Conservation (phyloP, 495 filamentous ascomycete species). For the Trichoderma virens region DNA sequence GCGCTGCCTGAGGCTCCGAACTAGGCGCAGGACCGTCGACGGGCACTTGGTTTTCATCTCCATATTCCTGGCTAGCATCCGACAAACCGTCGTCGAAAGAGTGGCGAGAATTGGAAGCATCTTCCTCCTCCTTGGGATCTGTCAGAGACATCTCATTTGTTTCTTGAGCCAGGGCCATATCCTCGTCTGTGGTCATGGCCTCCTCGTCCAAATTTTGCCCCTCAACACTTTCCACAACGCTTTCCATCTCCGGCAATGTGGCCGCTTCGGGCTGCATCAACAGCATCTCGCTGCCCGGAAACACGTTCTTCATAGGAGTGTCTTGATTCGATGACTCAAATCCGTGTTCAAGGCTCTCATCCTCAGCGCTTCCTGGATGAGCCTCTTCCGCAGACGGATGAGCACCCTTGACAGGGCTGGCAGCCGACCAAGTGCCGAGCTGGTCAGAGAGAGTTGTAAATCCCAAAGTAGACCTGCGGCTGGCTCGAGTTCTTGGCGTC, state of each 20-base stretch:
- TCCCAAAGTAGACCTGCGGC: constrained; percentile 28
- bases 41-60: constrained; percentile 52
- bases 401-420: constrained; percentile 34
- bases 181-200: constrained; percentile 31
- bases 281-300: constrained; percentile 53
- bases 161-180: constrained; percentile 39
- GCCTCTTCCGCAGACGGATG: background rate
- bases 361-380: constrained; percentile 9
- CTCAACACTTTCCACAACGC: constrained; percentile 15
- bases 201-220: constrained; percentile 31
- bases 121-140: constrained; percentile 29
- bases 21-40: constrained; percentile 33
- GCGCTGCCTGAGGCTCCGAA: constrained; percentile 8
- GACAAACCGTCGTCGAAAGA: constrained; percentile 37
- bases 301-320: constrained; percentile 34
- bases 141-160: constrained; percentile 47
- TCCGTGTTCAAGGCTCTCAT: constrained; percentile 15
- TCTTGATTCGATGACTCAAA: background rate
- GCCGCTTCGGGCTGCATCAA: constrained; percentile 26
- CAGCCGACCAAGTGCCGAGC: constrained; percentile 51
- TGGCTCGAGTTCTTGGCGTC: constrained; percentile 9
- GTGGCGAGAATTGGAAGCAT: constrained; percentile 14
- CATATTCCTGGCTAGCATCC: constrained; percentile 54
- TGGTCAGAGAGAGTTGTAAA: constrained; percentile 57
- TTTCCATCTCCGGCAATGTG: constrained; percentile 20